Conservation (phyloP, 305 asterid species). For the Fraxinus sp. region DNA sequence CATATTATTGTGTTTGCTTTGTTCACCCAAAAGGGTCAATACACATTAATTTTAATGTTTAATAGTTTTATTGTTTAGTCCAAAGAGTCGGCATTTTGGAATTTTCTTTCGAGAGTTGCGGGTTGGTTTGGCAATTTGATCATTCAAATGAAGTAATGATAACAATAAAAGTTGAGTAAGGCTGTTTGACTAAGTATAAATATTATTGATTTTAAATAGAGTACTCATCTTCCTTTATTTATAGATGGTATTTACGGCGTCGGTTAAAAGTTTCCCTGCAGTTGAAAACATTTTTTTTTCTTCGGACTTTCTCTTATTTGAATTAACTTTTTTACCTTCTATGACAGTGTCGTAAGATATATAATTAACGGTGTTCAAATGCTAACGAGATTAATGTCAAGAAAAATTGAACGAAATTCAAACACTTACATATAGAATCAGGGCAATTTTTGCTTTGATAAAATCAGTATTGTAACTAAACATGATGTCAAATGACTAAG, state of each 20-base stretch:
- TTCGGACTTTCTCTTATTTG: no score
- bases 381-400: no score
- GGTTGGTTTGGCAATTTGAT: not conserved
- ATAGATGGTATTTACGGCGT: not conserved
- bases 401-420: no score
- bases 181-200: not conserved
- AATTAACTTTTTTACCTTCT: no score
- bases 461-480: no score
- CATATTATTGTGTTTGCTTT: not conserved
- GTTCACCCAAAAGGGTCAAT: not conserved
- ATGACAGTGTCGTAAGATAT: no score
- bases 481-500: no score
- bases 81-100: not conserved
- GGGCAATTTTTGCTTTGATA: no score
- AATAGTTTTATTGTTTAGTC: not conserved
- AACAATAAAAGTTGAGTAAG: not conserved
- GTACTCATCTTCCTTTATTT: not conserved
- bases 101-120: not conserved
- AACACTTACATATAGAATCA: no score
- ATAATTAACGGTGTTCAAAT: no score
- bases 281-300: no score
- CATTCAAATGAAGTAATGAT: not conserved
- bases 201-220: not conserved
- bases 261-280: no score
- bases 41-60: not conserved